phyloP scores from a whole-genome alignment of 2,329 filamentous ascomycete genomes.

The Trichoderma guizhouense region DNA sequence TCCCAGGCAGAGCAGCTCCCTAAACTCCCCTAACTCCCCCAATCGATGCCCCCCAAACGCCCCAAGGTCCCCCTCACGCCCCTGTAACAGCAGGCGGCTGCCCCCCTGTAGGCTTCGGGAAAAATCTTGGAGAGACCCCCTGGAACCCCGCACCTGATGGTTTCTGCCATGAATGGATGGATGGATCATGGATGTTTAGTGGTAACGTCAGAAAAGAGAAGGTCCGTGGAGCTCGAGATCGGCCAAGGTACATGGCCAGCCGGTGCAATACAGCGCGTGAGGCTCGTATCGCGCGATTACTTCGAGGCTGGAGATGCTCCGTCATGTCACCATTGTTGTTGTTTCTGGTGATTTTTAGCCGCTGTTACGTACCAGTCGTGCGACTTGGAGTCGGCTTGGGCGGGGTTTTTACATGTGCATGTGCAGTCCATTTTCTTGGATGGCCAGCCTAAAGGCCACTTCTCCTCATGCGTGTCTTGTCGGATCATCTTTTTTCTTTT shows the following conservation, averaged over 20 bases:
- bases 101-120: conserved; percentile 3
- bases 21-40: neutral
- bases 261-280: neutral
- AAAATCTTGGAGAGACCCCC: conserved; percentile 4
- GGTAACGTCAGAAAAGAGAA: conserved; percentile 16
- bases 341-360: neutral
- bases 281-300: neutral
- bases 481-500: neutral
- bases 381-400: conserved; percentile 8
- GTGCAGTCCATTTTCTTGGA: neutral
- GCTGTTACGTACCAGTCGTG: conserved; percentile 14
- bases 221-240: conserved; percentile 1
- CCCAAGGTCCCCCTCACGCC: neutral
- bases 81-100: neutral
- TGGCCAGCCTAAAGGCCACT: neutral
- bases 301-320: neutral
- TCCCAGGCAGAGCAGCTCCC: neutral
- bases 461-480: neutral
- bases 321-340: neutral
- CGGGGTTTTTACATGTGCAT: neutral
- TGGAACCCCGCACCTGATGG: conserved; percentile 19
- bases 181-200: neutral
- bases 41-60: neutral
- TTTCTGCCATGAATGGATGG: neutral
- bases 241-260: neutral